Evolutionary conservation across 2,329 filamentous ascomycete genomes (phyloP).

Genomic region (Paraphaeosphaeria minitans): DNA sequence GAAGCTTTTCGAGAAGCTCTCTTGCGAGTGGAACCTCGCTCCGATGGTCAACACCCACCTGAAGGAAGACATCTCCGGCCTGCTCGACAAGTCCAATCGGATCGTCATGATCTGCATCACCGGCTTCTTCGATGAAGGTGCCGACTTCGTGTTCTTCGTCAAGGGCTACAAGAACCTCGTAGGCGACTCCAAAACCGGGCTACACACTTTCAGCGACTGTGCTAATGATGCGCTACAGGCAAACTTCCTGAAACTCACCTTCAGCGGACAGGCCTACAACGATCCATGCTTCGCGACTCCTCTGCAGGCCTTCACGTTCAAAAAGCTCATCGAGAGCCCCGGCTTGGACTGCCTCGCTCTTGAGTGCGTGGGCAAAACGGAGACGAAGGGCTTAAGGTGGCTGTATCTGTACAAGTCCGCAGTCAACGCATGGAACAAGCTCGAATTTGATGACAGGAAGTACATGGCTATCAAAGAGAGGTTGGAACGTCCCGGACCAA

Average conservation of each 20-base stretch:
- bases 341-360: not conserved
- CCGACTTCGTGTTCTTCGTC: constrained; percentile 28
- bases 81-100: not conserved
- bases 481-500: not conserved
- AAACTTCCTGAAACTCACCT: constrained; percentile 21
- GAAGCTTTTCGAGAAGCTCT: constrained; percentile 12
- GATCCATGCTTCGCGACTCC: constrained; percentile 23
- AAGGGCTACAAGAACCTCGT: constrained; percentile 15
- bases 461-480: constrained; percentile 5
- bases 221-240: not conserved
- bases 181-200: not conserved
- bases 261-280: constrained; percentile 22
- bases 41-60: constrained; percentile 11
- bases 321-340: not conserved
- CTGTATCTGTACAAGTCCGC: constrained; percentile 29
- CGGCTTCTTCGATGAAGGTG: constrained; percentile 23
- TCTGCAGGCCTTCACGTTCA: not conserved
- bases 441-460: constrained; percentile 15
- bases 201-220: not conserved
- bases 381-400: constrained; percentile 21
- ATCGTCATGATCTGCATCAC: constrained; percentile 25
- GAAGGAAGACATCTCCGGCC: constrained; percentile 2
- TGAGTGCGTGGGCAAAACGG: constrained; percentile 10
- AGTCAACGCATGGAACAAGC: constrained; percentile 22
- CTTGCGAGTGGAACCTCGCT: constrained; percentile 8